These are phyloP conservation scores for Casuarina glauca DNA, from an alignment of 306 rosid genomes.

Conservation along the genomic window DNA sequence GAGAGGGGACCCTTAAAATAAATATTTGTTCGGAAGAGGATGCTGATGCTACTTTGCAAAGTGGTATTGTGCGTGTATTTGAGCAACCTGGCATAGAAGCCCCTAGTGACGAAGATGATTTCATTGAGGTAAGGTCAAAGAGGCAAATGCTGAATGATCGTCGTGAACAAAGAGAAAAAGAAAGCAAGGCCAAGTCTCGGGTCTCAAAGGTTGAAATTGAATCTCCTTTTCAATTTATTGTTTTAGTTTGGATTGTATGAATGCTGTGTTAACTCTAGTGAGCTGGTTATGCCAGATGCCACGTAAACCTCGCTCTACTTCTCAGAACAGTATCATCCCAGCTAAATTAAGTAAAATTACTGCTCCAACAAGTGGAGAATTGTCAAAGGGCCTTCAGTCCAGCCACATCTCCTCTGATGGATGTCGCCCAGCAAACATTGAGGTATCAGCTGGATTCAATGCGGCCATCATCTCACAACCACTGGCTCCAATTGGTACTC, in stretches of 20 bases:
- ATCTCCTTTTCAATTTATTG: conserved; percentile 19
- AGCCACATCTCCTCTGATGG: conserved; percentile 56
- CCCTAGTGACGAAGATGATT: conserved; percentile 96
- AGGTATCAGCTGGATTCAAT: conserved; percentile 65
- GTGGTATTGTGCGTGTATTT: conserved; percentile 87
- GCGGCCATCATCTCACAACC: conserved; percentile 54
- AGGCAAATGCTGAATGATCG: conserved; percentile 96
- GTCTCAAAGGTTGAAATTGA: conserved; percentile 56
- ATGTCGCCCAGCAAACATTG: conserved; percentile 42
- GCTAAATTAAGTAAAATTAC: conserved; percentile 51
- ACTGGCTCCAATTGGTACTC: conserved; percentile 90
- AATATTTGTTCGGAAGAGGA: conserved; percentile 74
- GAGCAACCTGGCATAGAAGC: conserved; percentile 99
- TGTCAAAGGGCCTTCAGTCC: conserved; percentile 37
- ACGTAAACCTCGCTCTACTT: conserved; percentile 52
- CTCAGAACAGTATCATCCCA: conserved; percentile 34
- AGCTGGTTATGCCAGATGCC: conserved; percentile 48
- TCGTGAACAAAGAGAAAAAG: conserved; percentile 89
- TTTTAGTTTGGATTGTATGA: conserved; percentile 19
- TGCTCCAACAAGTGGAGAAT: conserved; percentile 44
- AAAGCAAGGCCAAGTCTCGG: conserved; percentile 80
- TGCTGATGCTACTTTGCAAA: conserved; percentile 81
- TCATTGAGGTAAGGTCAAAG: conserved; percentile 95
- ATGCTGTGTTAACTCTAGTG: conserved; percentile 15
- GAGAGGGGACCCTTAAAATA: conserved; percentile 75